Evolutionary conservation across 2,329 filamentous ascomycete genomes (phyloP), one percentile per base, ranked within the genome.

Genomic region (Magnaporthiopsis rhizophila): DNA sequence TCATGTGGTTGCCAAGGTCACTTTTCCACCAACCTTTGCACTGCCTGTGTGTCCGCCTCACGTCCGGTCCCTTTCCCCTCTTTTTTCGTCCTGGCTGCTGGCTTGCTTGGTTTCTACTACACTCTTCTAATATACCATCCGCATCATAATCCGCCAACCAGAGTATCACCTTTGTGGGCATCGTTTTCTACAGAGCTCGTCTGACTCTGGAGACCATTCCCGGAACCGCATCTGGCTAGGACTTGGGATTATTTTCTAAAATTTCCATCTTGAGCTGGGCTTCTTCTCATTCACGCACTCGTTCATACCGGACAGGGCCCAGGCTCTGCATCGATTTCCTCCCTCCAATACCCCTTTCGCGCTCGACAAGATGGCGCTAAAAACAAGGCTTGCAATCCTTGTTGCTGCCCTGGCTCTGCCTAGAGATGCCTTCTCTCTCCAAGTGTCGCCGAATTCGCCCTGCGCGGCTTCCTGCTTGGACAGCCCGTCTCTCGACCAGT

Each of bases 371-470:
- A 63, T 63, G 53, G 7, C 56, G 34, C 21, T 24, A 12, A 59
- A 34, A 59, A 63, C 53, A 53, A 45, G 21, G 32, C 53, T 56
- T 8, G 28, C 38, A 12, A 50, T 50, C 24, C 45, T 62, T n/a
- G 34, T 30, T 24, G 61, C 61, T 6, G 32, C 58, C 7, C 62
- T 63, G 21, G 36, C 26, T 36, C 36, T 62, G 13, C 56, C 62
- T 15, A 12, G 21, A 24, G 32, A 50, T 3, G 69, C 68, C 1
- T 83, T 68, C 1, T 75, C 78, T 7, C 73, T 85, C 24, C 80
- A 81, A 69, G 82, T 84, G 62, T 77, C 82, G 15, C 80, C 83
- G 38, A 79, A 81, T 67, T 85, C 83, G 59, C 83, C 83, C 9
- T 86, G 83, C 68, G 72, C 81, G 21, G 76, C 78, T n/a, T 71